A percentile compares a stretch with the other conserved stretches of the same genome.
These are phyloP conservation scores for Pseudocercospora eumusae DNA, from an alignment of 2,329 filamentous ascomycete species.

Conservation along the genomic window DNA sequence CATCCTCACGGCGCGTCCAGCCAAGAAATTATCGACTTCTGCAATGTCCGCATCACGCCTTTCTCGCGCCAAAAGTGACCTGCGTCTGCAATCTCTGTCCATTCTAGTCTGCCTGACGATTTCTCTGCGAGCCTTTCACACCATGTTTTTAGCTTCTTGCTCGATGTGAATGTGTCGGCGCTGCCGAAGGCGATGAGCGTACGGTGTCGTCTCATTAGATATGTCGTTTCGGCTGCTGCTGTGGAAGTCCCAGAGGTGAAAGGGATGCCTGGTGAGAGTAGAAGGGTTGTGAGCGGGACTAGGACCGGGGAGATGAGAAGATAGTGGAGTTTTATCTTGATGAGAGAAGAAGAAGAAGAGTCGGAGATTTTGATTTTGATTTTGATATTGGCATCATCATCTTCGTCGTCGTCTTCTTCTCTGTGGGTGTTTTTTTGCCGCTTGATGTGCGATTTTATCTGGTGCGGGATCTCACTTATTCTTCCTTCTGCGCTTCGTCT, in stretches of 20 bases:
- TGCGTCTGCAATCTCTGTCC: constrained; percentile 50
- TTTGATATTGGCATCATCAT: constrained; percentile 23
- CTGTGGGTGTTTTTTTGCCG: too few relatives aligned
- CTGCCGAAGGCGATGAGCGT: constrained; percentile 75
- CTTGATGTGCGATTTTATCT: constrained; percentile 35
- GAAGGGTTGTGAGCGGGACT: constrained; percentile 45
- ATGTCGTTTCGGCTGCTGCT: constrained; percentile 50
- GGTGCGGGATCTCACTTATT: constrained; percentile 44
- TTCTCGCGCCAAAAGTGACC: constrained; percentile 55
- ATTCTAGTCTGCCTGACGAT: constrained; percentile 41
- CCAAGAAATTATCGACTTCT: constrained; percentile 32
- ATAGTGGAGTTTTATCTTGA: too few relatives aligned
- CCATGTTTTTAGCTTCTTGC: constrained; percentile 68
- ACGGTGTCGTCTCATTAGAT: constrained; percentile 53
- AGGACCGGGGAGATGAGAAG: constrained; percentile 53
- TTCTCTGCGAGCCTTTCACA: constrained; percentile 51
- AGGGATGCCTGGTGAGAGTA: constrained; percentile 35
- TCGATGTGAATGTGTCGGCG: constrained; percentile 70
- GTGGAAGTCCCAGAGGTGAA: constrained; percentile 27
- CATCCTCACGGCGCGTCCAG: constrained; percentile 2
- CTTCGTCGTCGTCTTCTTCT: too few relatives aligned
- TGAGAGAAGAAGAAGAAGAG: constrained; percentile 42
- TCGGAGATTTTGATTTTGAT: constrained; percentile 22
- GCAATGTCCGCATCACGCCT: constrained; percentile 38
- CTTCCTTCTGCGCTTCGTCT: constrained; percentile 39